Evolutionary conservation across 148 eudicot genomes (phyloP).

Genomic region (Chenopodium album): DNA sequence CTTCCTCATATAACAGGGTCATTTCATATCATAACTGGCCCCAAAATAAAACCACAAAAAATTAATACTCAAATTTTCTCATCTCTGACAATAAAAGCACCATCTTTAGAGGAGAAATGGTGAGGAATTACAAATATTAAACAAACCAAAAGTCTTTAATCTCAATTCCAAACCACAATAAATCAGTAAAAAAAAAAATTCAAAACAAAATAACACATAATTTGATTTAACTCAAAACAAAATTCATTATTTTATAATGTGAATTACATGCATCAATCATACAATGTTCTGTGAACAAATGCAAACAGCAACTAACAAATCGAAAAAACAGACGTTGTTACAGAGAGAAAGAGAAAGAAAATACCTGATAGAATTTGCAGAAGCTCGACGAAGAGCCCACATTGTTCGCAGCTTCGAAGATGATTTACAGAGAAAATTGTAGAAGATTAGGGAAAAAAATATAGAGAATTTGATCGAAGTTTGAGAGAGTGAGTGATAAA

Average conservation of each 20-base stretch:
- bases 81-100: neutral
- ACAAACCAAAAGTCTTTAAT: neutral
- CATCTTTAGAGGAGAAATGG: neutral
- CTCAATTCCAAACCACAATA: neutral
- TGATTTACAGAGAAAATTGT: neutral
- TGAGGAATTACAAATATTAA: neutral
- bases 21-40: neutral
- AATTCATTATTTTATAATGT: neutral
- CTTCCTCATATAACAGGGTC: neutral
- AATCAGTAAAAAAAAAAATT: neutral
- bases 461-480: neutral
- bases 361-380: conserved; percentile 45
- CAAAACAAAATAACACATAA: neutral
- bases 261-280: neutral
- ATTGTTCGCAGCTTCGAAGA: conserved; percentile 22
- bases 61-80: neutral
- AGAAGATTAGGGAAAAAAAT: neutral
- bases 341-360: neutral
- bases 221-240: neutral
- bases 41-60: neutral
- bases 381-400: conserved; percentile 77
- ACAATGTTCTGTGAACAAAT: neutral
- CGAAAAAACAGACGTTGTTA: neutral
- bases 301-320: neutral
- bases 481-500: conserved; percentile 18